phyloP scores from a whole-genome alignment of 2,329 filamentous ascomycete genomes.

The Grosmannia penicillata region DNA sequence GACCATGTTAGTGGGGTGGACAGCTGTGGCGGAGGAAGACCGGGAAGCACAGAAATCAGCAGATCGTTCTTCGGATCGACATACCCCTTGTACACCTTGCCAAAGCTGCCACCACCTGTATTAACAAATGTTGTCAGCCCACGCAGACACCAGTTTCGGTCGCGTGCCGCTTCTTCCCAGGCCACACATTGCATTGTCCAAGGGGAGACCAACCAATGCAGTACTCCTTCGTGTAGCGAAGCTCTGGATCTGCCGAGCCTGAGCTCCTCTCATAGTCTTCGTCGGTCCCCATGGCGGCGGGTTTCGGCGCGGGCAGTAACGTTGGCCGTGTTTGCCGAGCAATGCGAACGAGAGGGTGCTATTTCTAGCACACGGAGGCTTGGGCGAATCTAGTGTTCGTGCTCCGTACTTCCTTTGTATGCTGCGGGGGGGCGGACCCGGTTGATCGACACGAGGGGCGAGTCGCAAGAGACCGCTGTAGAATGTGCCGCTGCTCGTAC shows the following conservation, averaged over 20 bases:
- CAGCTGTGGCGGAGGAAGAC: not conserved
- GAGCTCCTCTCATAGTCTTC: conserved; percentile 25
- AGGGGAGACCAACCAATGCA: conserved; percentile 56
- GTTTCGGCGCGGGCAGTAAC: no score
- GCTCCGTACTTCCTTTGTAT: no score
- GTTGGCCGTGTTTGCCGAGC: not conserved
- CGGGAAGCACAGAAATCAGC: not conserved
- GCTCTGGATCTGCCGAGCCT: conserved; percentile 65
- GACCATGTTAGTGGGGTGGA: conserved; percentile 4
- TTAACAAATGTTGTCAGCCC: conserved; percentile 11
- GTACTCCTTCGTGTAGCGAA: conserved; percentile 83
- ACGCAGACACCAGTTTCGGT: no score
- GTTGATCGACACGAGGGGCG: no score
- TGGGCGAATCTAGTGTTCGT: no score
- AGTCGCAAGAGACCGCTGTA: no score
- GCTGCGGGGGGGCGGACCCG: no score
- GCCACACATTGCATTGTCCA: no score
- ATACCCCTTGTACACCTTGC: conserved; percentile 96
- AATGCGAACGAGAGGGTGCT: no score
- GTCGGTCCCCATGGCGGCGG: conserved; percentile 7
- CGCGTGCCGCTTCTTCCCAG: no score
- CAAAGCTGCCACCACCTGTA: conserved; percentile 87
- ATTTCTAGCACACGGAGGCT: no score
- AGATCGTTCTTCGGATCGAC: conserved; percentile 8
- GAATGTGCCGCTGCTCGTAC: no score